Conservation (phyloP, 169 alveolate species). For the Miamiensis avidus region DNA sequence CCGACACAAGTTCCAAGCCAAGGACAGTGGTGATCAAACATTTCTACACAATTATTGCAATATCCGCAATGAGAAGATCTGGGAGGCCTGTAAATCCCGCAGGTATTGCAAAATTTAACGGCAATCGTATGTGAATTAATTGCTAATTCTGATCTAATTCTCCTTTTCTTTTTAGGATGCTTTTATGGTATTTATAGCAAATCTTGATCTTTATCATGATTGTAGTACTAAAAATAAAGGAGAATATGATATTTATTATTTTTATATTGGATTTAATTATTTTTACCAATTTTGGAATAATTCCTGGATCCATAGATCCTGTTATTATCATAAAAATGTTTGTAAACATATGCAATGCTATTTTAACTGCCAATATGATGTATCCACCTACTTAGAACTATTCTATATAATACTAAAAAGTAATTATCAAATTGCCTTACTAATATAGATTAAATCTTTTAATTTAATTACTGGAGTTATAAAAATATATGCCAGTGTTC, state of each 20-base stretch:
- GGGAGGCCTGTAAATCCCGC: conserved; percentile 80
- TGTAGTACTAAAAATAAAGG: neutral
- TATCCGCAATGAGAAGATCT: conserved; percentile 89
- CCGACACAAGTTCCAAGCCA: conserved; percentile 83
- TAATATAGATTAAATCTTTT: neutral
- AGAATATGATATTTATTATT: neutral
- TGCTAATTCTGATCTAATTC: neutral
- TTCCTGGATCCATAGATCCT: conserved; percentile 42
- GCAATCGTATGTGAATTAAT: conserved; percentile 5
- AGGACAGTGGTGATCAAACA: conserved; percentile 93
- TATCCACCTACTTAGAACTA: neutral
- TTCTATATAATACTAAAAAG: neutral
- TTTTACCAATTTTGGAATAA: conserved; percentile 42
- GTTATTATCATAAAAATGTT: neutral
- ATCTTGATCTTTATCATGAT: conserved; percentile 17
- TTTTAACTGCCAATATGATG: neutral
- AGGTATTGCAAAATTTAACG: conserved; percentile 39
- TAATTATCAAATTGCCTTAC: neutral
- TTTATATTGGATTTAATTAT: neutral
- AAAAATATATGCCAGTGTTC: neutral
- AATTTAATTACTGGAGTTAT: neutral
- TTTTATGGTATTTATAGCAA: conserved; percentile 25
- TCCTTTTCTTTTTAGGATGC: conserved; percentile 11
- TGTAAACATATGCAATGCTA: neutral
- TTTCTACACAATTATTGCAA: conserved; percentile 90